phyloP scores from a whole-genome alignment of 495 filamentous ascomycete species.

The Podospora didyma region DNA sequence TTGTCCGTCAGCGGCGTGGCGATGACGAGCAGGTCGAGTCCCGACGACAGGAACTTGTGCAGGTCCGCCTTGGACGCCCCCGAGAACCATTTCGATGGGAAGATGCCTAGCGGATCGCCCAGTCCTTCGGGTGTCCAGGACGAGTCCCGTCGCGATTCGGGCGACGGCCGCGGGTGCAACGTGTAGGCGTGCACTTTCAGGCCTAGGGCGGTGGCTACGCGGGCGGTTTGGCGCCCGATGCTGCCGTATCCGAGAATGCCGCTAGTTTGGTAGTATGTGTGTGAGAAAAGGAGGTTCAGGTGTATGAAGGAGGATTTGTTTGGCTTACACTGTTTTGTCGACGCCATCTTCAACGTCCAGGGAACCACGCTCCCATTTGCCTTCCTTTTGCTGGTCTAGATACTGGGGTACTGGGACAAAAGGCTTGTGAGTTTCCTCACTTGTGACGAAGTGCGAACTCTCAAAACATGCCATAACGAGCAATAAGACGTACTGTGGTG shows the following conservation, averaged over 20 bases:
- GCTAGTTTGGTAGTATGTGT: slow-evolving; percentile 34
- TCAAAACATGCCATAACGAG: background rate
- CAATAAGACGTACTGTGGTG: slow-evolving; percentile 35
- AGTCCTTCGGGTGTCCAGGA: slow-evolving; percentile 72
- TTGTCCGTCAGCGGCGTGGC: slow-evolving; percentile 68
- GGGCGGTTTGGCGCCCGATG: slow-evolving; percentile 75
- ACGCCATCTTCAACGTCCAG: slow-evolving; percentile 38
- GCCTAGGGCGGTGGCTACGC: slow-evolving; percentile 67
- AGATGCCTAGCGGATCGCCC: slow-evolving; percentile 68
- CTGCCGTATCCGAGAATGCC: slow-evolving; percentile 83
- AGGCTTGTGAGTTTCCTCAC: too few relatives aligned
- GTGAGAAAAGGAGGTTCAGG: background rate
- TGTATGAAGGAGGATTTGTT: background rate
- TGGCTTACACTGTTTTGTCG: slow-evolving; percentile 42
- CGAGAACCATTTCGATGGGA: slow-evolving; percentile 73
- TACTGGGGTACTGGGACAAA: slow-evolving; percentile 49
- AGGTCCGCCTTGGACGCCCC: slow-evolving; percentile 58
- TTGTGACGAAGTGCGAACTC: background rate
- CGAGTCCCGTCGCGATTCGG: slow-evolving; percentile 54
- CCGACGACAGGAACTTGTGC: slow-evolving; percentile 62
- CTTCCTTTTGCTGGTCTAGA: slow-evolving; percentile 47
- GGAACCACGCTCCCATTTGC: slow-evolving; percentile 43
- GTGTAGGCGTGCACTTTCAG: slow-evolving; percentile 83
- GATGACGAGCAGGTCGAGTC: slow-evolving; percentile 71
- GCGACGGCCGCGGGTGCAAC: slow-evolving; percentile 57